Percentiles rank a stretch among this genome's conserved stretches.
These are phyloP conservation scores for Prunus persica DNA, from an alignment of 306 rosid species.

Conservation along the genomic window DNA sequence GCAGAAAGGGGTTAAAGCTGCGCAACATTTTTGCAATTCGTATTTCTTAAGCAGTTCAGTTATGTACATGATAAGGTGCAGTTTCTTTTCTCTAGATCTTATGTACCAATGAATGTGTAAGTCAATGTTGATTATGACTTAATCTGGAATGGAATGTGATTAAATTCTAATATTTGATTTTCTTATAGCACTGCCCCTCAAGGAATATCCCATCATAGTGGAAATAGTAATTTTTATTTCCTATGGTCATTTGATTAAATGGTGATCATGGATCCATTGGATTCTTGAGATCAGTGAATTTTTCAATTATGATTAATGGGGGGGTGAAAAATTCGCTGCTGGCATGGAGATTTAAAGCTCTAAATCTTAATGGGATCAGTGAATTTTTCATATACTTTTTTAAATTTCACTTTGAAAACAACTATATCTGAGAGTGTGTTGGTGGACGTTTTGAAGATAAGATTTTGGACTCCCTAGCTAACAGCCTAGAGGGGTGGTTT, in stretches of 20 bases:
- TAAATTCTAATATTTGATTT: neutral
- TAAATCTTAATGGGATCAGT: neutral
- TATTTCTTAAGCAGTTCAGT: constrained; percentile 85
- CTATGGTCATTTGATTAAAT: too few relatives aligned
- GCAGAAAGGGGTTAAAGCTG: constrained; percentile 85
- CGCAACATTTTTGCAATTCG: constrained; percentile 73
- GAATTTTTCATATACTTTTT: neutral
- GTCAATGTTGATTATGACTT: neutral
- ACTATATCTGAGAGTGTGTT: too few relatives aligned
- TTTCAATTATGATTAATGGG: neutral
- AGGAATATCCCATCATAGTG: neutral
- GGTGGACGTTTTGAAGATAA: too few relatives aligned
- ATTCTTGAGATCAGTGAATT: neutral
- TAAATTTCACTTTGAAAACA: too few relatives aligned
- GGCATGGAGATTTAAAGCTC: neutral
- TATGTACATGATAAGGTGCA: constrained; percentile 82
- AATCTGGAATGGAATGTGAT: neutral
- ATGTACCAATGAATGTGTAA: neutral
- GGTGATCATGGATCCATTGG: neutral
- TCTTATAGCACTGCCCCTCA: neutral
- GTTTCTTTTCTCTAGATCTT: constrained; percentile 16
- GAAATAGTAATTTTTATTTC: neutral
- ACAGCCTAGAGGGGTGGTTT: too few relatives aligned
- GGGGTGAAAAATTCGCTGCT: too few relatives aligned
- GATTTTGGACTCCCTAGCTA: too few relatives aligned